Base-by-base conservation (phyloP, 352 stramenopile species). In the Globisporangium echinulatum region DNA sequence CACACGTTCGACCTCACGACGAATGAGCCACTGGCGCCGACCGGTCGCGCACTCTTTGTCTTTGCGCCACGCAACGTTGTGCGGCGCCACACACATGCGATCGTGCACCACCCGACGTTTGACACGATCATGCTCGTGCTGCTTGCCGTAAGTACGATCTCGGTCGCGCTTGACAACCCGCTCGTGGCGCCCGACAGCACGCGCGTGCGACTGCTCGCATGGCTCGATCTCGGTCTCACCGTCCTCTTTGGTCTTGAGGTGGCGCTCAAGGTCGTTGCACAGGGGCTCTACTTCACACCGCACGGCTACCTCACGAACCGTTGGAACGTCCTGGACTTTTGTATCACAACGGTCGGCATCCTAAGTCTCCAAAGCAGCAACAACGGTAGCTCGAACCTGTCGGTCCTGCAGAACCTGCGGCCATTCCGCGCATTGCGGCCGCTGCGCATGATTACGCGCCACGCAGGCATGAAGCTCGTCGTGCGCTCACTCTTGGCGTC, bases 291-390 rank as follows among this genome's bases (percentile, higher is more conserved):
- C 36, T 58, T 86, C 10, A 72, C 79, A 36, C 51, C 79, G 36
- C 69, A 79, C 44, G 69, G 66, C 14, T 97, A 97, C 55, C 62
- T 96, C 4, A 73, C 79, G 37, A 88, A 93, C 56, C 64, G 65
- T 36, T 97, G 90, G 88, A 97, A 97, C 64, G 58, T 89, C 15
- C 79, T 97, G 56, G 91, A 97, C 55, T 96, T 96, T 58, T 60
- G 90, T 19, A 92, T 96, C 56, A 92, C 92, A 7, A 56, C 72
- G 54, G 52, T 94, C 62, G 73, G 75, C 62, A 55, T 54, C 62
- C 89, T 78, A 90, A 97, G 72, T 70, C 68, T 79, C 25, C 25
- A 25, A 25, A 25, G 25, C 25, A 25, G 25, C 54, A 77, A 57
- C 79, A 96, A 70, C 75, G 95, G 58, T 73, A 58, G 67, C 52